Conservation (phyloP, 2,329 filamentous ascomycete genomes). For the Trichoderma sp. region DNA sequence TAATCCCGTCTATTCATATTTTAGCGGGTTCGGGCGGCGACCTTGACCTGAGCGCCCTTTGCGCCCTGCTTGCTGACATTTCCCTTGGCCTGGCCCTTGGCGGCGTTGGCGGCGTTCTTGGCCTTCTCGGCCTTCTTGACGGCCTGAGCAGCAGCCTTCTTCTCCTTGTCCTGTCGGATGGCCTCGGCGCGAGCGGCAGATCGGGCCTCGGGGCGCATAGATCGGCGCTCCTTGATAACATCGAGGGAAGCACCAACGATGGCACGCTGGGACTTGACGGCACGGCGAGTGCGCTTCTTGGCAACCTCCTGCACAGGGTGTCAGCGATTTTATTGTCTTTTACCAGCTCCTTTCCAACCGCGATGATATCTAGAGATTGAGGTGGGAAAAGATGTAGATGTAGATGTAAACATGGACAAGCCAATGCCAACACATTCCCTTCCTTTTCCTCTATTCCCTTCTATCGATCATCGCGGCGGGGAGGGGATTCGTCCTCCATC, state of each 20-base stretch:
- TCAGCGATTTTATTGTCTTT: slow-evolving; percentile 34
- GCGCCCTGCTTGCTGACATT: slow-evolving; percentile 96
- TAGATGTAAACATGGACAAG: background rate
- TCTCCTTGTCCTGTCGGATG: slow-evolving; percentile 98
- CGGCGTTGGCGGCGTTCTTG: slow-evolving; percentile 72
- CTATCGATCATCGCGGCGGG: background rate
- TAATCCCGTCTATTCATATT: slow-evolving; percentile 22
- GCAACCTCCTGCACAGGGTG: slow-evolving; percentile 79
- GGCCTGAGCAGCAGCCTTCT: slow-evolving; percentile 83
- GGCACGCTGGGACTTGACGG: slow-evolving; percentile 97
- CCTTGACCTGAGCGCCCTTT: slow-evolving; percentile 86
- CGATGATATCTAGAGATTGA: background rate
- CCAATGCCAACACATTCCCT: background rate
- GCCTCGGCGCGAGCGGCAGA: slow-evolving; percentile 83
- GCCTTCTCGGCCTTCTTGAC: slow-evolving; percentile 99
- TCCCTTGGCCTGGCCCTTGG: slow-evolving; percentile 75
- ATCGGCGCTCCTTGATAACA: slow-evolving; percentile 98
- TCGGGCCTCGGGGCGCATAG: slow-evolving; percentile 92
- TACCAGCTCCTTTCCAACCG: background rate
- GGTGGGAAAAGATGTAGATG: background rate
- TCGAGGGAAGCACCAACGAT: slow-evolving; percentile 99
- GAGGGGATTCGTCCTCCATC: background rate
- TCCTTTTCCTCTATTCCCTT: background rate
- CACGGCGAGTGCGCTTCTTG: slow-evolving; percentile 98
- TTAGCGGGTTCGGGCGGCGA: slow-evolving; percentile 79